Evolutionary conservation across 164 flowering plant species (phyloP).

Genomic region (Kingdonia uniflora): DNA sequence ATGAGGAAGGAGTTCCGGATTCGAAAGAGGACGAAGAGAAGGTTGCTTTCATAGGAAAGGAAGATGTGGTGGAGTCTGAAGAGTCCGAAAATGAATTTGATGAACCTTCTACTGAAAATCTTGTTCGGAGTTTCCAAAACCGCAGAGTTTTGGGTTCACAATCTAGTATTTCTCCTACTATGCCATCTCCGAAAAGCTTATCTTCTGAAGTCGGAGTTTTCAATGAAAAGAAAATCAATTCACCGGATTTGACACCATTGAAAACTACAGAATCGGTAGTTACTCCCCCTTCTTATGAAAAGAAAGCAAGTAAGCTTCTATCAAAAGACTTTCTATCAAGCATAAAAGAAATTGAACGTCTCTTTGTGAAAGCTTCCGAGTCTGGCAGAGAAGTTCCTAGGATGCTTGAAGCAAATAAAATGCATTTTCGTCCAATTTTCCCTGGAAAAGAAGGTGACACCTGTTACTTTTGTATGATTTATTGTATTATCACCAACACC

Average conservation of each 20-base stretch:
- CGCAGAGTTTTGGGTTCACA: slow-evolving; percentile 28
- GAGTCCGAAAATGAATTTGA: slow-evolving; percentile 83
- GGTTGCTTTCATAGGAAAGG: slow-evolving; percentile 23
- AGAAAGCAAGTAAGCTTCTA: slow-evolving; percentile 30
- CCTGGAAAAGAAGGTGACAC: slow-evolving; percentile 51
- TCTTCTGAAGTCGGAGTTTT: slow-evolving; percentile 29
- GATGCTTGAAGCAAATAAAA: slow-evolving; percentile 94
- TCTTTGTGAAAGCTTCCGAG: slow-evolving; percentile 78
- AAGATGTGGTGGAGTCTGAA: slow-evolving; percentile 46
- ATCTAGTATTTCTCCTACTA: slow-evolving; percentile 19
- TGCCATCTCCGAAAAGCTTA: slow-evolving; percentile 21
- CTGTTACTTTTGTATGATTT: slow-evolving; percentile 2
- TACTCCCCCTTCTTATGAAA: slow-evolving; percentile 20
- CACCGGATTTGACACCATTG: slow-evolving; percentile 48
- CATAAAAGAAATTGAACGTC: slow-evolving; percentile 73
- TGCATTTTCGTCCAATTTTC: slow-evolving; percentile 64
- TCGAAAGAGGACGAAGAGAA: slow-evolving; percentile 51
- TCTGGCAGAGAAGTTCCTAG: slow-evolving; percentile 86
- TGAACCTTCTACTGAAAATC: slow-evolving; percentile 49
- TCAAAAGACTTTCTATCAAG: slow-evolving; percentile 68
- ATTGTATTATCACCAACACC: too few species aligned
- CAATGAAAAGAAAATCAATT: slow-evolving; percentile 31
- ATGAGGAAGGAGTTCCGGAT: slow-evolving; percentile 56
- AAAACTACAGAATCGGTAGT: slow-evolving; percentile 24
- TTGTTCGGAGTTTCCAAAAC: slow-evolving; percentile 62